Percentiles rank a stretch among this genome's conserved stretches.
These are phyloP conservation scores for Metarhizium brunneum DNA, from an alignment of 2,329 filamentous ascomycete species.

Conservation along the genomic window DNA sequence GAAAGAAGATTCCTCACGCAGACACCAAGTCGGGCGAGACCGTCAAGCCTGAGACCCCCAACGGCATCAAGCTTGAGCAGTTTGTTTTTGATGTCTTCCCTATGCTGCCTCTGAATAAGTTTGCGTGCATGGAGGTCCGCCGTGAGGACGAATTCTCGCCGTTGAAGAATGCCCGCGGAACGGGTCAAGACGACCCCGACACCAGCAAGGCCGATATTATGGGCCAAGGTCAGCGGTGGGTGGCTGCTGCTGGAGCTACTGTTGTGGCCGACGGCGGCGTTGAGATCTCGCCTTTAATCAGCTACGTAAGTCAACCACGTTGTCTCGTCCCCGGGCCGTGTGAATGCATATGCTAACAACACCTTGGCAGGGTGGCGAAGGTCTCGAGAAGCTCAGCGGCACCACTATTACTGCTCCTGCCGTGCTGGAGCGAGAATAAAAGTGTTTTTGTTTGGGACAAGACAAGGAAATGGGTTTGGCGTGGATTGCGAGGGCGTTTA, in stretches of 20 bases:
- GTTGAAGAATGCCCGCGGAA: conserved; percentile 80
- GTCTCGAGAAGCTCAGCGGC: conserved; percentile 45
- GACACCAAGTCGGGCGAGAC: conserved; percentile 68
- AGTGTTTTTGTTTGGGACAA: neutral
- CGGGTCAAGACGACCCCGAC: conserved; percentile 86
- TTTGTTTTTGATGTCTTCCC: conserved; percentile 99
- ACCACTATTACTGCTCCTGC: conserved; percentile 44
- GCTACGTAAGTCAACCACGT: conserved; percentile 67
- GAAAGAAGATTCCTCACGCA: conserved; percentile 94
- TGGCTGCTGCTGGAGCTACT: conserved; percentile 65
- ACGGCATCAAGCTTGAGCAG: conserved; percentile 98
- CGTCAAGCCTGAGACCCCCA: conserved; percentile 87
- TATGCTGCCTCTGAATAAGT: conserved; percentile 73
- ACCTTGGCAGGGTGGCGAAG: conserved; percentile 47
- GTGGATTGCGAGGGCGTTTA: conserved; percentile 1
- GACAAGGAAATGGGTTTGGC: neutral
- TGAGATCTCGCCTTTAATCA: conserved; percentile 86
- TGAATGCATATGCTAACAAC: conserved; percentile 8
- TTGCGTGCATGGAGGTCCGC: conserved; percentile 91
- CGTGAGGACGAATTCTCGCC: conserved; percentile 98
- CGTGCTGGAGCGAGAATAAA: conserved; percentile 37
- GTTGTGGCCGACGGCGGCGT: conserved; percentile 65
- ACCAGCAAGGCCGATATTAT: conserved; percentile 89
- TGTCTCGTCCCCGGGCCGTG: neutral
- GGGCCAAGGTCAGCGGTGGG: conserved; percentile 80